Base-by-base conservation (phyloP, 176 grass and related monocot species). In the Echinochloa phyllopogon region DNA sequence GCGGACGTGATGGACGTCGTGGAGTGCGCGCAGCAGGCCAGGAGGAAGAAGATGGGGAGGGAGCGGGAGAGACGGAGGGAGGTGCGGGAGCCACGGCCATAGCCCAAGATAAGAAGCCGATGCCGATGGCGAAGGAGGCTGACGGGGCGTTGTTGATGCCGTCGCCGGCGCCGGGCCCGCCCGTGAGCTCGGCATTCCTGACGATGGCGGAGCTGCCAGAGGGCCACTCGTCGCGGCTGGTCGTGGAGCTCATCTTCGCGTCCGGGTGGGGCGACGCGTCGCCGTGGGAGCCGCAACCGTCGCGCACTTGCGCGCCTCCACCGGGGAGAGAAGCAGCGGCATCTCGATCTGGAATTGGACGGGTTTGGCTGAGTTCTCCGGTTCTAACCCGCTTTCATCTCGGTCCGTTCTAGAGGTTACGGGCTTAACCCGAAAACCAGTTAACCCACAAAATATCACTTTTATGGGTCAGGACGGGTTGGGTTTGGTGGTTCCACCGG, bases 191-290 rank as follows among this genome's bases (percentile, higher is more conserved):
- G 36, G 57, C 82, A n/a, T 88, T 88, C 67, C 92, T 85, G n/a
- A 82, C 87, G 3, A 86, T 93, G 72, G 77, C 62, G 52, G 91
- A 93, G 82, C 88, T 93, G 0, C 91, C 88, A 0, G 82, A 77
- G 43, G 88, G 86, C 27, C 86, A 94, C 82, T 88, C 86, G 6
- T 94, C 92, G 78, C 78, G 92, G 17, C 86, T 79, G 44, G 92
- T 94, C 16, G 92, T 94, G 41, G 92, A 94, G 86, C 83, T 94
- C 68, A 94, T 94, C 52, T 94, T 94, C 88, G 40, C 72, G 20
- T 90, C 92, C 18, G 83, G 82, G 6, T 94, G 92, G 92, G 86
- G 75, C 11, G 62, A 21, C 53, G 61, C 64, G 6, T 17, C 51
- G 6, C 82, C 85, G 13, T n/a, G n/a, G n/a, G n/a, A n/a, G n/a